Base-by-base conservation (phyloP, 306 rosid species). In the Pachyrhizus erosus region DNA sequence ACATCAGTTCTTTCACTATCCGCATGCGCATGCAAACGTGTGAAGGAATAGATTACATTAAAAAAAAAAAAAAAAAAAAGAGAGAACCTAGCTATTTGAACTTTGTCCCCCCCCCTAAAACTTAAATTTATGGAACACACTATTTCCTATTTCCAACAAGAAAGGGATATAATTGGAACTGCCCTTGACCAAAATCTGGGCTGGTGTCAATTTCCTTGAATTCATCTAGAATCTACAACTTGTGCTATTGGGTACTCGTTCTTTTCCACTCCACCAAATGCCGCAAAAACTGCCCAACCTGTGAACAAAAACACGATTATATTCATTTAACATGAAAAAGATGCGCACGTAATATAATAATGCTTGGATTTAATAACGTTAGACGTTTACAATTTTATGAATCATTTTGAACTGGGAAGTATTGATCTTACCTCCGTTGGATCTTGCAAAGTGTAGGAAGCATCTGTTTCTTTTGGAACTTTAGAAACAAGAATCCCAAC, bases 401-500 rank as follows among this genome's bases (percentile, higher is more conserved):
- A n/a, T n/a, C n/a, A n/a, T n/a, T n/a, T n/a, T n/a, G n/a, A n/a
- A n/a, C n/a, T n/a, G n/a, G n/a, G n/a, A 12, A 70, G 45, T 49
- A 29, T 23, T 24, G 5, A 45, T 45, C 51, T 45, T 85, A 82
- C 98, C 97, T 96, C 97, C 3, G 92, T 81, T 84, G 99, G 98
- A 86, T 93, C 98, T 83, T 96, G 91, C 84, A 96, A 83, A 26
- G 94, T 89, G 85, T 89, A 93, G 58, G 93, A 89, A 40, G 99
- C 99, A 14, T 76, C 67, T 45, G 99, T 96, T 87, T 96, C 97
- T 82, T 92, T 96, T 27, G 94, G 88, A 79, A 86, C 83, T 85
- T 86, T 86, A 10, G 99, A 96, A 46, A 95, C 99, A 23, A 95
- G 93, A 84, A 95, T 95, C 52, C 99, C 99, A 80, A 85, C 82